These are phyloP conservation scores for Penicillium verhagenii DNA, from an alignment of 495 filamentous ascomycete genomes.

Conservation along the genomic window DNA sequence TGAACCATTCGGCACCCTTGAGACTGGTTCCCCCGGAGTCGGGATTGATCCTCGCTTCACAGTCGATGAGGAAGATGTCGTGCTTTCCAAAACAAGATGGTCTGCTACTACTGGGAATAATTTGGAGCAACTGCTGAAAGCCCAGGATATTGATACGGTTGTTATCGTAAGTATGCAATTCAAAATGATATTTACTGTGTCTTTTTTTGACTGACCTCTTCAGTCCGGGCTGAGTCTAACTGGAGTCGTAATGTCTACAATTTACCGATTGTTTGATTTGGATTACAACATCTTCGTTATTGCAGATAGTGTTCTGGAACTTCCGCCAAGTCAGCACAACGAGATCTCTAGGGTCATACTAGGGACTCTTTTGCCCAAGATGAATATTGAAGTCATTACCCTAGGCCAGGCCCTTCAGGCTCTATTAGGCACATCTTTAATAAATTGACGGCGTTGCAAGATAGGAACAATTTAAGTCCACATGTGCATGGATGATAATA, in stretches of 20 bases:
- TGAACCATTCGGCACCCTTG: constrained; percentile 19
- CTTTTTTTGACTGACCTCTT: no score
- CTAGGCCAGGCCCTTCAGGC: constrained; percentile 23
- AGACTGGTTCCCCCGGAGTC: constrained; percentile 13
- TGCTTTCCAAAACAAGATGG: constrained; percentile 44
- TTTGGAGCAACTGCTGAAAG: constrained; percentile 43
- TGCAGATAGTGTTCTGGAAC: constrained; percentile 41
- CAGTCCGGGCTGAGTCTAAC: constrained; percentile 44
- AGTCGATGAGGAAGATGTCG: constrained; percentile 32
- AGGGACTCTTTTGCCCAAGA: constrained; percentile 30
- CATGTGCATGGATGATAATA: no score
- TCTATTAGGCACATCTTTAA: no score
- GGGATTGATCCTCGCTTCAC: constrained; percentile 33
- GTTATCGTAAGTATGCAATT: constrained; percentile 32
- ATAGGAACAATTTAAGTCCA: no score
- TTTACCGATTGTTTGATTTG: constrained; percentile 45
- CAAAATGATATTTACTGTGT: no score
- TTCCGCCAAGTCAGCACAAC: constrained; percentile 30
- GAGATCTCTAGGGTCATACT: constrained; percentile 24
- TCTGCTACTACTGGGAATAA: constrained; percentile 40
- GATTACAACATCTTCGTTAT: constrained; percentile 47
- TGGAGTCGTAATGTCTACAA: constrained; percentile 43
- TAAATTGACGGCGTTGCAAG: no score
- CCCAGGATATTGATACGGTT: constrained; percentile 41
- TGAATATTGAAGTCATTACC: constrained; percentile 26